These are phyloP conservation scores for Colletotrichum sp. DNA, from an alignment of 2,329 filamentous ascomycete genomes.

Conservation along the genomic window DNA sequence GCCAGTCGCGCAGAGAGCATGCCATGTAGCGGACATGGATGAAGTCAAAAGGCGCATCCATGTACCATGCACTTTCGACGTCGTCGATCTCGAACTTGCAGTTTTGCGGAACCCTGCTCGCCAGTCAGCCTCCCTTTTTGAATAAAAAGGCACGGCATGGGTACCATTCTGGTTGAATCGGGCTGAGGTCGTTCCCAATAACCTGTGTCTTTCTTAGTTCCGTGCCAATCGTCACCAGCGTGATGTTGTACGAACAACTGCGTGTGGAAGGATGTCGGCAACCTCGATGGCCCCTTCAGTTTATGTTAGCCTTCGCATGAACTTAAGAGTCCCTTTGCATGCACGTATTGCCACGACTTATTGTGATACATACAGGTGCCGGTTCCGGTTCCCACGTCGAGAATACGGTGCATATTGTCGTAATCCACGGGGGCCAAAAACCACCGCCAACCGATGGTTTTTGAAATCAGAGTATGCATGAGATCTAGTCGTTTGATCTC, in stretches of 20 bases:
- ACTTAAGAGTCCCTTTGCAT: too few relatives aligned
- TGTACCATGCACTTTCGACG: not conserved
- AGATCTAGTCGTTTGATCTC: not conserved
- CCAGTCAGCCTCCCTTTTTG: not conserved
- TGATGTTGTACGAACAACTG: not conserved
- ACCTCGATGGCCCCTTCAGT: not conserved
- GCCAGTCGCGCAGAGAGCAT: not conserved
- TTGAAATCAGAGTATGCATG: not conserved
- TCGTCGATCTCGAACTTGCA: not conserved
- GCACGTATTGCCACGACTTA: not conserved
- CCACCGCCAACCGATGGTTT: not conserved
- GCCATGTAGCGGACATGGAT: not conserved
- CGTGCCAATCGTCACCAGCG: not conserved
- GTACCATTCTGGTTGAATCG: not conserved
- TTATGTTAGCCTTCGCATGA: not conserved
- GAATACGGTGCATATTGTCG: not conserved
- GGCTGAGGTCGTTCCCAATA: not conserved
- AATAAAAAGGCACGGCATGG: fast-evolving
- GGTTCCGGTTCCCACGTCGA: not conserved
- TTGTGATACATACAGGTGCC: not conserved
- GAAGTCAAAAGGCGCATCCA: not conserved
- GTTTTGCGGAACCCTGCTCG: not conserved
- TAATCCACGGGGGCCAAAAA: not conserved
- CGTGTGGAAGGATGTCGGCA: not conserved
- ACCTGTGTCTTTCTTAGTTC: not conserved